Base-by-base conservation (phyloP, 225 moss, liverwort and hornwort genomes). In the Thuidium tamariscinum region DNA sequence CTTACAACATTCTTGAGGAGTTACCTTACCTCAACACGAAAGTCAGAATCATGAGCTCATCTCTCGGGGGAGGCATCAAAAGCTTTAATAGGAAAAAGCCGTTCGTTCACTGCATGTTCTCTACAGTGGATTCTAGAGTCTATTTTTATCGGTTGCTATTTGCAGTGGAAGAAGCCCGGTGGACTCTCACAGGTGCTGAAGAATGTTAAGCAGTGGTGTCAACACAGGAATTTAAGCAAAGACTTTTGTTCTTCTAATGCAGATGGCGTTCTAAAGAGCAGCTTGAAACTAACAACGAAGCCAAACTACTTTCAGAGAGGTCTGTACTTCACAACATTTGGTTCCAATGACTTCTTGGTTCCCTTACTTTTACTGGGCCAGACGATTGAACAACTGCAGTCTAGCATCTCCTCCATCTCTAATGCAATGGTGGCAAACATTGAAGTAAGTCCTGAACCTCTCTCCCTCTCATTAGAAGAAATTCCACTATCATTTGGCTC, bases 311-410 rank as follows among this genome's bases (percentile, higher is more conserved):
- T 97, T 74, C 61, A 63, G 65, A 89, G 79, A 39, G 95, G 82
- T 36, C 83, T 97, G 25, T 95, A 93, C 73, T 51, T 92, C 63
- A 83, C 91, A 27, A 91, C 87, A 5, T 89, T 90, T 62, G 95
- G 95, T 72, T 39, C 55, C 69, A 95, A 95, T 70, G 95, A 97
- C 81, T 85, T 97, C 37, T 1, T 82, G 13, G 13, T 79, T 67
- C 79, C 89, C 18, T 74, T 89, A 14, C 1, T 79, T 3, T 0
- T 0, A 4, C 64, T 86, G 36, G 76, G 83, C 11, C 85, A 83
- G 63, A 48, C 92, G 17, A 51, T 88, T 41, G 83, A 88, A 65
- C 92, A 95, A 71, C 86, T 95, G 55, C 76, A n/a, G 39, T 46
- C 71, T 19, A 91, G 10, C 59, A 51, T 93, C 67, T 83, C 92